Conservation (phyloP, 176 grass and related monocot species). For the Phyllostachys edulis region DNA sequence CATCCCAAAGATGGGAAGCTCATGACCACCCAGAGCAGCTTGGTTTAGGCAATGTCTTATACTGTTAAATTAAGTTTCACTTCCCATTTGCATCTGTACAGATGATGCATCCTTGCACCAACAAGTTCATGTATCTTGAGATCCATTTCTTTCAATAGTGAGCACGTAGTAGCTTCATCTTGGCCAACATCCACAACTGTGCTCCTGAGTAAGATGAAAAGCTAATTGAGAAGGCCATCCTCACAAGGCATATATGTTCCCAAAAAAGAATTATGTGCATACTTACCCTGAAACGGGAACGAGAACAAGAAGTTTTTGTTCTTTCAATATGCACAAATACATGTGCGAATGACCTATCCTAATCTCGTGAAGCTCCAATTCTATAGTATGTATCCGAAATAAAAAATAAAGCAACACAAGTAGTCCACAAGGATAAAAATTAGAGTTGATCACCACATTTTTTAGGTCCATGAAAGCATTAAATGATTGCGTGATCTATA, state of each 20-base stretch:
- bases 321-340: slow-evolving; percentile 77
- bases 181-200: slow-evolving; percentile 56
- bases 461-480: too few relatives aligned
- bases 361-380: slow-evolving; percentile 83
- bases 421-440: too few relatives aligned
- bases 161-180: slow-evolving; percentile 67
- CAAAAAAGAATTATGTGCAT: neutral
- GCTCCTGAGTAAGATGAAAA: slow-evolving; percentile 55
- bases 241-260: neutral
- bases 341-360: slow-evolving; percentile 92
- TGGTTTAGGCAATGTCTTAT: too few relatives aligned
- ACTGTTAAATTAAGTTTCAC: slow-evolving; percentile 81
- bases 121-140: slow-evolving; percentile 85
- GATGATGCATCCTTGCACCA: slow-evolving; percentile 84
- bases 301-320: slow-evolving; percentile 80
- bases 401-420: too few relatives aligned
- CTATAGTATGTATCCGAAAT: slow-evolving; percentile 1
- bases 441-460: too few relatives aligned
- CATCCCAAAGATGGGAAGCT: too few relatives aligned
- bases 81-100: slow-evolving; percentile 97
- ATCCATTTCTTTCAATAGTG: slow-evolving; percentile 87
- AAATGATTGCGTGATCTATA: too few relatives aligned
- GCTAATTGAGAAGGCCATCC: neutral
- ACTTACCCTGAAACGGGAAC: slow-evolving; percentile 77
- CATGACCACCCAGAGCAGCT: too few relatives aligned